Conservation (phyloP, 2,329 filamentous ascomycete species). For the Knufia petricola region DNA sequence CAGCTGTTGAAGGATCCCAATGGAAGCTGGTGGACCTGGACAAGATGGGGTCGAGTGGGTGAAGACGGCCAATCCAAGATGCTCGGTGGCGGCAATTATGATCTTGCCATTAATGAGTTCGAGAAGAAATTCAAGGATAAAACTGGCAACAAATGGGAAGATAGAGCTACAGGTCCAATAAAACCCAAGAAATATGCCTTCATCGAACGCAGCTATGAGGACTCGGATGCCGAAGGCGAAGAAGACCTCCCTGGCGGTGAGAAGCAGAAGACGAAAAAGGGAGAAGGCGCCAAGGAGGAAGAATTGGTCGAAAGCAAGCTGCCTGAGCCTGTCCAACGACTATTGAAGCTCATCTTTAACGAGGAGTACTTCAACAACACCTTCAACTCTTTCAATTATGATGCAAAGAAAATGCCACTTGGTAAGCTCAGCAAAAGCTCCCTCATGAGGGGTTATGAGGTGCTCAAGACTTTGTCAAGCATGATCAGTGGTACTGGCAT, state of each 20-base stretch:
- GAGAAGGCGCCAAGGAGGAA: constrained; percentile 26
- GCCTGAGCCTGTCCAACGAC: constrained; percentile 49
- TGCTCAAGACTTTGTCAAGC: constrained; percentile 63
- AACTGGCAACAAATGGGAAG: constrained; percentile 42
- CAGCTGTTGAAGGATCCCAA: constrained; percentile 44
- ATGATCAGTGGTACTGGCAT: constrained; percentile 49
- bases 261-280: constrained; percentile 34
- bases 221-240: constrained; percentile 48
- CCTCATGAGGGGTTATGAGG: constrained; percentile 56
- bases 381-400: constrained; percentile 35
- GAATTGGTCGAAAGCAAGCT: constrained; percentile 48
- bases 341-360: constrained; percentile 81
- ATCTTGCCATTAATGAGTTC: constrained; percentile 36
- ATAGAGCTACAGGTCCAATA: constrained; percentile 42
- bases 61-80: constrained; percentile 39
- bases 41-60: constrained; percentile 69
- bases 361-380: constrained; percentile 56
- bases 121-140: constrained; percentile 51
- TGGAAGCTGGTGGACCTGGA: constrained; percentile 53
- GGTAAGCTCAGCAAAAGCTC: constrained; percentile 41
- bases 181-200: constrained; percentile 63
- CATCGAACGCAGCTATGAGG: constrained; percentile 68
- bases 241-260: constrained; percentile 20
- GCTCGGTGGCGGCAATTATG: constrained; percentile 31
- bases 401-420: constrained; percentile 39